Percentiles rank a stretch among this genome's conserved stretches.
These are phyloP conservation scores for Phytopythium kandeliae DNA, from an alignment of 352 stramenopile genomes.

Conservation along the genomic window DNA sequence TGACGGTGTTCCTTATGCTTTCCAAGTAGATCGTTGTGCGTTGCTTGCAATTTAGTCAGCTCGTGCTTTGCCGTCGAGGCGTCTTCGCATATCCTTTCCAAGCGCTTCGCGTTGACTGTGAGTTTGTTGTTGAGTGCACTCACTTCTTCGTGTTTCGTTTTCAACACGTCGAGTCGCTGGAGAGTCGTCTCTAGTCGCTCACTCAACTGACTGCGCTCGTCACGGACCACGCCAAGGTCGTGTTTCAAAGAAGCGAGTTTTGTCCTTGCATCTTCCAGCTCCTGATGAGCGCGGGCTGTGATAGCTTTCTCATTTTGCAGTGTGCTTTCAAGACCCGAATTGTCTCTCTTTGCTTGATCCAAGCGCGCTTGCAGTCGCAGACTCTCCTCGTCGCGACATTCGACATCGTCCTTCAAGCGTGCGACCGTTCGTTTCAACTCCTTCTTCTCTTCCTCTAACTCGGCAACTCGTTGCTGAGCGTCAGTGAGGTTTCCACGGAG, in stretches of 20 bases:
- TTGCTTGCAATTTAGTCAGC: background rate
- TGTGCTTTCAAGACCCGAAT: constrained; percentile 3
- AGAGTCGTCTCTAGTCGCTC: background rate
- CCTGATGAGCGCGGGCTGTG: constrained; percentile 8
- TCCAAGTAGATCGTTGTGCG: background rate
- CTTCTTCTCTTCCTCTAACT: background rate
- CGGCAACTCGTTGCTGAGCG: background rate
- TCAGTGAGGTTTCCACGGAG: background rate
- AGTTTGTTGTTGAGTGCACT: background rate
- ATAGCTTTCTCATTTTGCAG: constrained; percentile 6
- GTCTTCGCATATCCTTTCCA: background rate
- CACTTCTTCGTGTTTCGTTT: background rate
- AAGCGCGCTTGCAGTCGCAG: background rate
- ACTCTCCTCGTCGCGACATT: background rate
- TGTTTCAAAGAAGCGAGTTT: constrained; percentile 1
- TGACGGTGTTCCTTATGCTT: constrained; percentile 10
- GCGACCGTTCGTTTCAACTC: background rate
- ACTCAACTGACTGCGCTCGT: background rate
- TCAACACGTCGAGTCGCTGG: background rate
- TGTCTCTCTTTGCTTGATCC: constrained; percentile 1
- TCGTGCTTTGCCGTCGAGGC: background rate
- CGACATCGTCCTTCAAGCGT: background rate
- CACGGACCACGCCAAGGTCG: background rate
- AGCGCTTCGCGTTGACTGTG: background rate
- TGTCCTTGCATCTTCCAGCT: constrained; percentile 12